These are phyloP conservation scores for Podospora comata DNA, from an alignment of 495 filamentous ascomycete species.

Conservation along the genomic window DNA sequence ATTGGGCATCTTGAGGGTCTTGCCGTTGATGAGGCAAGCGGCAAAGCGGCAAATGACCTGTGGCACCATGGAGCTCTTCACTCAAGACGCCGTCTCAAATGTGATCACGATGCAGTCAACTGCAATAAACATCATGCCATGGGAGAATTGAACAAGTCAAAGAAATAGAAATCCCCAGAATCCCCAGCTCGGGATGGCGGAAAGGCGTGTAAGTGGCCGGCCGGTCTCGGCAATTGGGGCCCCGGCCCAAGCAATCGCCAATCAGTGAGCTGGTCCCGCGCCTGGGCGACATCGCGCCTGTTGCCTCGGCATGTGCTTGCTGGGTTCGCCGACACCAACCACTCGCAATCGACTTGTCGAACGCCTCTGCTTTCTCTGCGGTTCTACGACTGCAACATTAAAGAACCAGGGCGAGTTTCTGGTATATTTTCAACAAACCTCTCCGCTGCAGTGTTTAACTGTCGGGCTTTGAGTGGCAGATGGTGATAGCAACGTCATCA, in stretches of 20 bases:
- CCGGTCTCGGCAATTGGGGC: background rate
- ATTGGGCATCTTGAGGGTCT: too few species aligned
- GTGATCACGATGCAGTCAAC: background rate
- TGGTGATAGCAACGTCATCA: background rate
- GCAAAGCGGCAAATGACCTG: too few species aligned
- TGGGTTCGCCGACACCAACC: background rate
- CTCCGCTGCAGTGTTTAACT: background rate
- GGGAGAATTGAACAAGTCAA: background rate
- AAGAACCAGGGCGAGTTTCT: background rate
- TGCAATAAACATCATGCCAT: background rate
- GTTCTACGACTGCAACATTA: background rate
- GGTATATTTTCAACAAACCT: background rate
- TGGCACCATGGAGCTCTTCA: too few species aligned
- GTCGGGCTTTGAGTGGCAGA: background rate
- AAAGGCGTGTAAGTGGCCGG: background rate
- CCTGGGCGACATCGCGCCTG: background rate
- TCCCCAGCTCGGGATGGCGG: background rate
- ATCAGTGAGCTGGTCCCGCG: background rate
- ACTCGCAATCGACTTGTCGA: background rate
- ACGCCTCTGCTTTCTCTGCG: background rate
- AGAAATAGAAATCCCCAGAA: background rate
- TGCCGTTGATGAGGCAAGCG: too few species aligned
- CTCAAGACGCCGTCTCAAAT: too few species aligned
- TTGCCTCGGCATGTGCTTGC: conserved; percentile 6
- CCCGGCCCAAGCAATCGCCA: background rate